Conservation (phyloP, 805 yeast species). For the Candida succiphila region DNA sequence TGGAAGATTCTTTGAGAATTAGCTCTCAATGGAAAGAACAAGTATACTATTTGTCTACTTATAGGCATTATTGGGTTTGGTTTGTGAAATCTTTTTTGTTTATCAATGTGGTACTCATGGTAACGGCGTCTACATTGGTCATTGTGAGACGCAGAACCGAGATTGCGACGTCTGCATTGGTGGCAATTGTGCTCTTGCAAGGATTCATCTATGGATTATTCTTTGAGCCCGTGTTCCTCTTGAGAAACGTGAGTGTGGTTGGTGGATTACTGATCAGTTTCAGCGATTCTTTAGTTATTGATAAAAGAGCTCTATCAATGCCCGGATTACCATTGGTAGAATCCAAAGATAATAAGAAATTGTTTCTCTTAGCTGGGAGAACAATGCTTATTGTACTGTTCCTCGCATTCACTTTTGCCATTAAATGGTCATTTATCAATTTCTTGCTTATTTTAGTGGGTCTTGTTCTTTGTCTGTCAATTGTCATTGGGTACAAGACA, state of each 20-base stretch:
- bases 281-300: conserved; percentile 77
- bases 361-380: conserved; percentile 80
- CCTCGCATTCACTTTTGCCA: conserved; percentile 71
- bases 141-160: conserved; percentile 59
- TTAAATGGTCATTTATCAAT: conserved; percentile 61
- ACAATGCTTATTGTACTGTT: conserved; percentile 77
- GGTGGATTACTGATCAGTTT: conserved; percentile 88
- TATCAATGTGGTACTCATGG: conserved; percentile 59
- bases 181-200: conserved; percentile 68
- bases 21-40: conserved; percentile 86
- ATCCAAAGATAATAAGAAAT: conserved; percentile 66
- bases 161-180: conserved; percentile 59
- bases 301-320: conserved; percentile 52
- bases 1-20: conserved; percentile 82
- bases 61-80: conserved; percentile 70
- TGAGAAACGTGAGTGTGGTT: conserved; percentile 80
- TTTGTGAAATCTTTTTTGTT: conserved; percentile 65
- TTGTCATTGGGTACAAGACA: conserved; percentile 88
- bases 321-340: conserved; percentile 73
- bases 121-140: conserved; percentile 59
- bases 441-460: conserved; percentile 61
- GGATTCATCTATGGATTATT: conserved; percentile 84
- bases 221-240: conserved; percentile 69
- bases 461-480: conserved; percentile 58
- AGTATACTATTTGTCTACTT: conserved; percentile 70